These are phyloP conservation scores for Juncus effusus DNA, from an alignment of 176 grass and related monocot species.

Conservation along the genomic window DNA sequence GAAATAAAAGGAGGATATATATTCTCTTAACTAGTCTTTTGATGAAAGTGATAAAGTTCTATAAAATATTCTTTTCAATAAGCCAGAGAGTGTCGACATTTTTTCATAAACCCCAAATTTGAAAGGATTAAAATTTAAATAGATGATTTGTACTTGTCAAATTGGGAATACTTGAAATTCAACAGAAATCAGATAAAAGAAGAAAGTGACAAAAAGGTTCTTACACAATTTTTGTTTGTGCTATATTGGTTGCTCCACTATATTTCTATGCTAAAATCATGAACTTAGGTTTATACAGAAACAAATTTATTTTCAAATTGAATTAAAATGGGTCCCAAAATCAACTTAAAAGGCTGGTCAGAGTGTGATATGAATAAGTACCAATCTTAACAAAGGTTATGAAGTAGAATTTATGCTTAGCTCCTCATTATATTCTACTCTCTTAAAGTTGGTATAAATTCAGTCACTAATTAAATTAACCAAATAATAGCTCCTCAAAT, in stretches of 20 bases:
- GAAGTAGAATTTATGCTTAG: slow-evolving; percentile 57
- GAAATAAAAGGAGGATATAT: slow-evolving; percentile 44
- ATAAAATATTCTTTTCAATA: slow-evolving; percentile 20
- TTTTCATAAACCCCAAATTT: not conserved
- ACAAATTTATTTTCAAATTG: no score
- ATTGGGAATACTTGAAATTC: no score
- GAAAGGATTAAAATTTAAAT: no score
- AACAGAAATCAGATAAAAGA: no score
- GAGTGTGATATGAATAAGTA: slow-evolving; percentile 63
- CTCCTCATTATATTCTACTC: slow-evolving; percentile 33
- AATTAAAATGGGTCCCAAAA: not conserved
- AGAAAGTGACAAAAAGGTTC: no score
- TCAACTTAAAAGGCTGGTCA: slow-evolving; percentile 18
- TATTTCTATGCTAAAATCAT: no score
- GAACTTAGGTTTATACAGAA: no score
- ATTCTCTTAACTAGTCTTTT: slow-evolving; percentile 46
- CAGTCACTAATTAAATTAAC: slow-evolving; percentile 36
- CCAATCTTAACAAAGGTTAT: slow-evolving; percentile 78
- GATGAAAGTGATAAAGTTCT: slow-evolving; percentile 32
- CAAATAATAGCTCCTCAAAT: slow-evolving; percentile 33
- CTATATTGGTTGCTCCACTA: no score
- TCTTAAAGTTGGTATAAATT: slow-evolving; percentile 57
- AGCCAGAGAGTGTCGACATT: slow-evolving; percentile 41
- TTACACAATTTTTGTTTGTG: no score
- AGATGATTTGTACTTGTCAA: no score